Evolutionary conservation across 2,329 filamentous ascomycete species (phyloP).

Genomic region (Sporothrix euskadiensis): DNA sequence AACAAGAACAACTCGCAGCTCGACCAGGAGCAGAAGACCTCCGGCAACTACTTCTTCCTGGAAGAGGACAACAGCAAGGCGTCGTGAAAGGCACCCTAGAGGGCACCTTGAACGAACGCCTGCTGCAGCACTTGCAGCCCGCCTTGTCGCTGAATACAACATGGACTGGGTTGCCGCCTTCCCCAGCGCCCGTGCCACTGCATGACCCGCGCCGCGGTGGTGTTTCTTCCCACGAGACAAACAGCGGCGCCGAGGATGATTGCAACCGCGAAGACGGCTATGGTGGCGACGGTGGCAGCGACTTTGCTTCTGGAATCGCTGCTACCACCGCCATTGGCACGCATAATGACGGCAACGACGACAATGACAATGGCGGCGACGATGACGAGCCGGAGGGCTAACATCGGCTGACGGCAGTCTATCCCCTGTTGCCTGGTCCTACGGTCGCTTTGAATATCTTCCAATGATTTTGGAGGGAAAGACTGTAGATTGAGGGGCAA

Average conservation of each 20-base stretch:
- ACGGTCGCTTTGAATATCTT: slow-evolving; percentile 34
- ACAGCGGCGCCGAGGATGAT: slow-evolving; percentile 38
- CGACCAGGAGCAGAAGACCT: slow-evolving; percentile 94
- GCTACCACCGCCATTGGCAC: neutral
- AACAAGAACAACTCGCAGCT: slow-evolving; percentile 96
- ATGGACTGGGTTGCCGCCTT: neutral
- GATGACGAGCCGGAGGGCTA: slow-evolving; percentile 67
- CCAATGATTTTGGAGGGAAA: neutral
- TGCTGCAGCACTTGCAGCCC: neutral
- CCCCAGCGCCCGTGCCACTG: slow-evolving; percentile 4
- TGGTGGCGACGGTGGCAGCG: neutral
- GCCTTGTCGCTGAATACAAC: neutral
- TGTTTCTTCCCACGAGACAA: slow-evolving; percentile 20
- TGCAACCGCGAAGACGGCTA: slow-evolving; percentile 28
- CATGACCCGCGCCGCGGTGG: slow-evolving; percentile 25
- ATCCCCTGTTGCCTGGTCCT: slow-evolving; percentile 68
- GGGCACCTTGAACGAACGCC: slow-evolving; percentile 38
- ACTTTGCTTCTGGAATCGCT: neutral
- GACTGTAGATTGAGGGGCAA: slow-evolving; percentile 57
- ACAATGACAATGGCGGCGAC: slow-evolving; percentile 53
- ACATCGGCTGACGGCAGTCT: slow-evolving; percentile 59
- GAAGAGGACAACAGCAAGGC: slow-evolving; percentile 66
- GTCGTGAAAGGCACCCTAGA: slow-evolving; percentile 63
- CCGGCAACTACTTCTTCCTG: slow-evolving; percentile 97
- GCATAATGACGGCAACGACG: neutral